phyloP scores from a whole-genome alignment of 2,329 filamentous ascomycete species.

The Aspergillus felis region DNA sequence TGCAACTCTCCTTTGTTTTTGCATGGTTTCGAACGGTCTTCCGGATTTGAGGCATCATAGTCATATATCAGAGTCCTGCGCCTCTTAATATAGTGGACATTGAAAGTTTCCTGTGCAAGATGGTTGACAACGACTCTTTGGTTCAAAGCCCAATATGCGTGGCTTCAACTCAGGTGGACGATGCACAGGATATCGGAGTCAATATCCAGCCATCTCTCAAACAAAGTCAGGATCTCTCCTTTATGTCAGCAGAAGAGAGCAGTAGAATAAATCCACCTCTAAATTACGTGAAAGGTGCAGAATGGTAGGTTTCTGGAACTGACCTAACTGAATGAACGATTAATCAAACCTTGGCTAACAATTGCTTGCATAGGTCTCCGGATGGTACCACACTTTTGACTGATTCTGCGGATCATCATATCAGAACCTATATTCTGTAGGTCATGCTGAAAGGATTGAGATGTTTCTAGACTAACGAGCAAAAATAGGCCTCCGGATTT shows the following conservation, averaged over 20 bases:
- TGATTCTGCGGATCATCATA: constrained; percentile 47
- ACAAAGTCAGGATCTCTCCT: background rate
- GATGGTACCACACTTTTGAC: constrained; percentile 58
- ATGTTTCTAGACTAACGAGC: constrained; percentile 6
- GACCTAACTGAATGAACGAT: constrained; percentile 1
- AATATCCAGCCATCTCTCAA: background rate
- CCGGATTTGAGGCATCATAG: background rate
- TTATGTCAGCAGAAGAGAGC: background rate
- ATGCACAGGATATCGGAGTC: background rate
- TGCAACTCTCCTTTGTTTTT: background rate
- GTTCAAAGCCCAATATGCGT: constrained; percentile 22
- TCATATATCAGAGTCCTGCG: background rate
- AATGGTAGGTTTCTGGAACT: constrained; percentile 34
- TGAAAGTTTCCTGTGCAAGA: background rate
- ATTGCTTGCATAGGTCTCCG: constrained; percentile 37
- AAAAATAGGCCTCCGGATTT: constrained; percentile 44
- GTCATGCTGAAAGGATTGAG: background rate
- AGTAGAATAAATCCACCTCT: background rate
- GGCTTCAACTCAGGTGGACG: constrained; percentile 18
- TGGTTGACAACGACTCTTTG: constrained; percentile 6
- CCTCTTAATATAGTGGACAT: background rate
- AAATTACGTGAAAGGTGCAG: constrained; percentile 44
- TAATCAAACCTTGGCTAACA: background rate
- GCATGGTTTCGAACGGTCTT: background rate
- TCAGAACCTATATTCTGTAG: constrained; percentile 54